phyloP scores from a whole-genome alignment of 106 monocot species.

The Apostasia ramifera region DNA sequence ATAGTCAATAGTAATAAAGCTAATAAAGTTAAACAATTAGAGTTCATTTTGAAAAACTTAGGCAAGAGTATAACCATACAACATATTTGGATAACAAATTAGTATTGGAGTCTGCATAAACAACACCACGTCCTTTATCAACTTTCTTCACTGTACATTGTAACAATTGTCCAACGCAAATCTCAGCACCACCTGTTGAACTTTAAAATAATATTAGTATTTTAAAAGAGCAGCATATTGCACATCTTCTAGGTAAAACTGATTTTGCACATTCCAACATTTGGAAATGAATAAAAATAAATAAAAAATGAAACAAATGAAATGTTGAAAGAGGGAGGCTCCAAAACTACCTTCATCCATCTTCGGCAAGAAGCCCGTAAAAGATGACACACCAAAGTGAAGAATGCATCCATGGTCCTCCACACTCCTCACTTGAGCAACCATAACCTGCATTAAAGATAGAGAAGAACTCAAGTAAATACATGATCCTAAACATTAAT shows the following conservation, averaged over 20 bases:
- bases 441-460: conserved; percentile 50
- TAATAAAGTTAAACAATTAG: neutral
- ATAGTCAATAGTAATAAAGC: neutral
- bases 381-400: conserved; percentile 72
- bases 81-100: conserved; percentile 57
- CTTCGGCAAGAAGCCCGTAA: conserved; percentile 78
- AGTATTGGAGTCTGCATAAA: conserved; percentile 40
- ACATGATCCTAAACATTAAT: no score
- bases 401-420: conserved; percentile 99
- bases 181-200: conserved; percentile 36
- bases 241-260: neutral
- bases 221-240: neutral
- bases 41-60: neutral
- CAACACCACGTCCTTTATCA: conserved; percentile 59
- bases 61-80: conserved; percentile 35
- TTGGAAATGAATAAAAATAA: neutral
- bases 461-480: neutral
- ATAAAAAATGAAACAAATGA: neutral
- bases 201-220: conserved; percentile 3
- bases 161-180: conserved; percentile 42
- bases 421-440: conserved; percentile 72
- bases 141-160: conserved; percentile 67
- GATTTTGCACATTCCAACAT: neutral
- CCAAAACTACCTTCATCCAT: conserved; percentile 29
- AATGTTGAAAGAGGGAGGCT: neutral